Base-by-base conservation (phyloP, 1,284 basidiomycete species). In the Tremellales sp. region DNA sequence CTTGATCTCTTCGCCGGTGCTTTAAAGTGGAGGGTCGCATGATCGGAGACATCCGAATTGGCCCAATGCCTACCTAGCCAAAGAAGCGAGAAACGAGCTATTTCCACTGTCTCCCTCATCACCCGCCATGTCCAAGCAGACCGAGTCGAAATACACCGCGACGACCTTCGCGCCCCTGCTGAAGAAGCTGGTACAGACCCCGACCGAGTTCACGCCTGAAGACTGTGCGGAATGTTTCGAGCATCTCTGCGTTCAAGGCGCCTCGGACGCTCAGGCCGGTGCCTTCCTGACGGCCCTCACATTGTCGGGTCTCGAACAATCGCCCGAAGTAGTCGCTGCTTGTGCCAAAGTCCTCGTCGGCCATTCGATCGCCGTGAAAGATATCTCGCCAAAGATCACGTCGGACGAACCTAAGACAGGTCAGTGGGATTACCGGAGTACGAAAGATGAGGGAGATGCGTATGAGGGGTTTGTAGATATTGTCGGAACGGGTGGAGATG, bases 401-500 rank as follows among this genome's bases (percentile, higher is more conserved):
- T 49, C 51, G 8, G 44, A 46, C 8, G 46, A 53, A 6, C 53
- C 51, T 5, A 49, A 58, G 19, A 53, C 49, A 41, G 73, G 65
- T 1, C 59, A 61, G 49, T 74, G 72, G 73, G 71, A 75, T 51
- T 75, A 73, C 49, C 48, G 57, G 26, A 62, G 69, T 35, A 64
- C 69, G 15, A 73, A 73, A 50, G 63, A 62, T 17, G 66, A 72
- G 39, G 70, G 70, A 0, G 69, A 71, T 48, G 70, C 65, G 2
- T 73, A 74, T 48, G 57, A 57, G 2, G 70, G 73, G 2, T 54
- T 72, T 40, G 76, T 76, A 10, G 84, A 77, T 74, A 82, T 79
- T 53, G 85, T 85, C 46, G 81, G 87, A 13, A 87, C 85, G 0
- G 94, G 94, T n/a, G 94, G 94, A 11, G 94, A 97, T 74, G 93